These are phyloP conservation scores for Bretziella fagacearum DNA, from an alignment of 2,329 filamentous ascomycete genomes.

Conservation along the genomic window DNA sequence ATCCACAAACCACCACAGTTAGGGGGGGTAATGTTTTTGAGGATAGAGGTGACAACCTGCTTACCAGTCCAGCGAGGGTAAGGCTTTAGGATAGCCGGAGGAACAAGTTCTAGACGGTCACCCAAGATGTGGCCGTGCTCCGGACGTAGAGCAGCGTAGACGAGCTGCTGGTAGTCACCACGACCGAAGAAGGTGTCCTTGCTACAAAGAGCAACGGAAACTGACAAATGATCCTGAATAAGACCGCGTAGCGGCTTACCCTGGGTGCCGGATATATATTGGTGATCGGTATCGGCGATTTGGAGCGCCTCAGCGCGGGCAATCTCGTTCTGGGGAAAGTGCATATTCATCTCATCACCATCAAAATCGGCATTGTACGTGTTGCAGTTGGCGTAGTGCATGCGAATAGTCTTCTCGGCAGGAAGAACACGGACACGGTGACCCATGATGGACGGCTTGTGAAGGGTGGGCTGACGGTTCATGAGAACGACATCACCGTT, in stretches of 20 bases:
- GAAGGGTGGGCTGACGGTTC: slow-evolving; percentile 95
- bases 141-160: slow-evolving; percentile 77
- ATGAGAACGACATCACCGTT: slow-evolving; percentile 96
- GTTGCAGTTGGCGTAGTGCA: slow-evolving; percentile 99
- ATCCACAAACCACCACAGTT: slow-evolving; percentile 64
- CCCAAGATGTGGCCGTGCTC: slow-evolving; percentile 77
- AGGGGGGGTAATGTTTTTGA: slow-evolving; percentile 76
- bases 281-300: slow-evolving; percentile 90
- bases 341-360: slow-evolving; percentile 99
- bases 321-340: slow-evolving; percentile 94
- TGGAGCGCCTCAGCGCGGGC: slow-evolving; percentile 83
- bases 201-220: slow-evolving; percentile 78
- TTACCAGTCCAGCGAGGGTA: slow-evolving; percentile 83
- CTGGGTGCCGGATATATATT: slow-evolving; percentile 85
- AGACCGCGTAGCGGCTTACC: slow-evolving; percentile 88
- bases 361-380: slow-evolving; percentile 99
- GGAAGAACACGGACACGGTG: slow-evolving; percentile 83
- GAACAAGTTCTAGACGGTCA: slow-evolving; percentile 64
- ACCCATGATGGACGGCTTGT: slow-evolving; percentile 98
- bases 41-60: slow-evolving; percentile 79
- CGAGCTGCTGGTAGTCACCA: slow-evolving; percentile 80
- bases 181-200: slow-evolving; percentile 81
- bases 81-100: slow-evolving; percentile 70
- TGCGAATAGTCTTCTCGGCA: slow-evolving; percentile 91
- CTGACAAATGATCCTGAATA: slow-evolving; percentile 96